Evolutionary conservation across 2,329 filamentous ascomycete species (phyloP).

Genomic region (Escovopsis sp.): DNA sequence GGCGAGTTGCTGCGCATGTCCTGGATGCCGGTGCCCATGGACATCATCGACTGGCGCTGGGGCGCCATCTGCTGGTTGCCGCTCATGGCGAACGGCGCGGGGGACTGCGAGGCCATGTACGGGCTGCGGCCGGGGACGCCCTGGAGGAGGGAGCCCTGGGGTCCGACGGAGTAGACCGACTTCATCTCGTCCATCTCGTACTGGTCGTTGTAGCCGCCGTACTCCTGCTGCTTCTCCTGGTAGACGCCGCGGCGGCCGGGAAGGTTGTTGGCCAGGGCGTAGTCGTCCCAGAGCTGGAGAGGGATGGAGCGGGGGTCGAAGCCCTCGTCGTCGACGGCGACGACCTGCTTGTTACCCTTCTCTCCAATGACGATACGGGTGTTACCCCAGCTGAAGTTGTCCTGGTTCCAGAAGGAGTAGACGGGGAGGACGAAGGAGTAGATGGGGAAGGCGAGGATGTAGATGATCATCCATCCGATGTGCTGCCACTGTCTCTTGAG

Average conservation of each 20-base stretch:
- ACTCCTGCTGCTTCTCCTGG: conserved; percentile 52
- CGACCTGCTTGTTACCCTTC: conserved; percentile 77
- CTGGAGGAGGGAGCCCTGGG: conserved; percentile 72
- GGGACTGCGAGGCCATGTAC: conserved; percentile 74
- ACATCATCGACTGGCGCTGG: conserved; percentile 60
- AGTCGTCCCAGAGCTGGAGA: conserved; percentile 94
- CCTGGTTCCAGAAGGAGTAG: conserved; percentile 99
- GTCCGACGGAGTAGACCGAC: conserved; percentile 87
- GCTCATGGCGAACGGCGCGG: conserved; percentile 47
- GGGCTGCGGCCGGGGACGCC: conserved; percentile 60
- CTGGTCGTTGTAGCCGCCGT: conserved; percentile 55
- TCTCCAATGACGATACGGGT: conserved; percentile 95
- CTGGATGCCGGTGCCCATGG: conserved; percentile 35
- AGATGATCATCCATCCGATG: conserved; percentile 99
- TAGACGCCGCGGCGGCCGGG: conserved; percentile 73
- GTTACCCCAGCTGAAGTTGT: conserved; percentile 98
- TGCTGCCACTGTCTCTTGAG: conserved; percentile 97
- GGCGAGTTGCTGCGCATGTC: conserved; percentile 39
- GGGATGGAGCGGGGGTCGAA: conserved; percentile 91
- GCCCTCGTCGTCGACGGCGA: conserved; percentile 69
- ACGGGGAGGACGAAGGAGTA: conserved; percentile 83
- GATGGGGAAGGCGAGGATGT: conserved; percentile 86
- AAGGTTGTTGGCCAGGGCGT: conserved; percentile 71
- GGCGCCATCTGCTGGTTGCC: conserved; percentile 36
- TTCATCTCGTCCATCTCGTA: conserved; percentile 99